These are phyloP conservation scores for Cladosporium oxysporum DNA, from an alignment of 2,329 filamentous ascomycete species.

Conservation along the genomic window DNA sequence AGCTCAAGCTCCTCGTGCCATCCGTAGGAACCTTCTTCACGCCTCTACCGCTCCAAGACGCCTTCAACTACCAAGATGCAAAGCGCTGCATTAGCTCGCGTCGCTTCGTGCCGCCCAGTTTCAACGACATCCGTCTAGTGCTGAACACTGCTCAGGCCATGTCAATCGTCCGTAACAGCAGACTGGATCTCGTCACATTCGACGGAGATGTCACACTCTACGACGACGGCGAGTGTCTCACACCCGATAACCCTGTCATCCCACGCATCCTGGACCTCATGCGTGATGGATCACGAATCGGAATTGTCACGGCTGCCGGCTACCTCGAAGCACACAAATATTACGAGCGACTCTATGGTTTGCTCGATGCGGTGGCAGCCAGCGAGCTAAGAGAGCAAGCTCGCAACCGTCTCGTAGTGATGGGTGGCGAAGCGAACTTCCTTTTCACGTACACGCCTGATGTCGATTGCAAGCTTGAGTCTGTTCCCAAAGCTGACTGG, in stretches of 20 bases:
- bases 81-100: constrained; percentile 85
- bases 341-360: constrained; percentile 80
- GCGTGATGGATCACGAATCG: constrained; percentile 75
- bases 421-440: constrained; percentile 96
- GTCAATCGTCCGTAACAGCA: constrained; percentile 74
- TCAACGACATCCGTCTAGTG: constrained; percentile 92
- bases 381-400: constrained; percentile 64
- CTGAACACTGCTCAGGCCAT: constrained; percentile 95
- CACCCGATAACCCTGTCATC: constrained; percentile 75
- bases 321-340: constrained; percentile 88
- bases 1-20: constrained; percentile 88
- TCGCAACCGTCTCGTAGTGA: constrained; percentile 80
- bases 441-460: constrained; percentile 75
- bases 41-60: constrained; percentile 78
- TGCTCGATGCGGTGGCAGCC: constrained; percentile 75
- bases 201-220: constrained; percentile 98
- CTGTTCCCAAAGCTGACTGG: constrained; percentile 67
- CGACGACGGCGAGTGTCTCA: constrained; percentile 74
- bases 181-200: constrained; percentile 86
- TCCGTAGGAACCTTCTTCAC: constrained; percentile 94
- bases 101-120: constrained; percentile 91
- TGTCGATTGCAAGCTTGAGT: constrained; percentile 66
- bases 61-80: constrained; percentile 86
- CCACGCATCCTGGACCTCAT: constrained; percentile 69
- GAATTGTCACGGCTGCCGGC: constrained; percentile 94